These are phyloP conservation scores for Triticum timopheevii DNA, from an alignment of 176 grass and related monocot species.

Conservation along the genomic window DNA sequence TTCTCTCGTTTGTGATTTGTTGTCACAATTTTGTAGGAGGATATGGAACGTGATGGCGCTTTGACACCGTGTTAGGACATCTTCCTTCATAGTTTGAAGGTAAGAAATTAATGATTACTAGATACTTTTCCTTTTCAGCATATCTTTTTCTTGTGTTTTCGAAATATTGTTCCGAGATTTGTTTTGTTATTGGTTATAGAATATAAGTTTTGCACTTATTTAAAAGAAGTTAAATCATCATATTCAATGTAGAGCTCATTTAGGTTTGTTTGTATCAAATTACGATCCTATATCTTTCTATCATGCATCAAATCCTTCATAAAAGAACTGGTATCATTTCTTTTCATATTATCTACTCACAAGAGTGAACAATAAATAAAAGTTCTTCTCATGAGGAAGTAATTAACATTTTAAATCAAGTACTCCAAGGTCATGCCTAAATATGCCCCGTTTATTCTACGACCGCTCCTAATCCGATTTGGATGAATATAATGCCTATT, in stretches of 20 bases:
- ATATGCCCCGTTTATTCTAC: neutral
- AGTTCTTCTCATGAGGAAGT: neutral
- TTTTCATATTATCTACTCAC: neutral
- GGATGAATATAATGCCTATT: neutral
- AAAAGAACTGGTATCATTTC: neutral
- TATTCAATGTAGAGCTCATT: neutral
- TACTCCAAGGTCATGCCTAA: neutral
- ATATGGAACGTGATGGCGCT: neutral
- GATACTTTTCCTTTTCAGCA: neutral
- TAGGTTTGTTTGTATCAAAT: neutral
- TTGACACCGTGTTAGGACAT: neutral
- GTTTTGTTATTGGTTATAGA: neutral
- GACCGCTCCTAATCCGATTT: neutral
- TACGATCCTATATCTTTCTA: neutral
- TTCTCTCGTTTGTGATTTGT: neutral
- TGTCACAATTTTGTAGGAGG: neutral
- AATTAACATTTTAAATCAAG: neutral
- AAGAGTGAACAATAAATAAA: neutral
- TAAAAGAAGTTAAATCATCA: neutral
- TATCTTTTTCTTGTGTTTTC: neutral
- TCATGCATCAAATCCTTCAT: neutral
- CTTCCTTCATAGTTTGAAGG: constrained; percentile 17
- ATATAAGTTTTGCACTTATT: neutral
- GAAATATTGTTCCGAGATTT: neutral
- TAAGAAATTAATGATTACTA: constrained; percentile 3